phyloP scores from a whole-genome alignment of 257 asterid genomes.

The Jacaranda copaia region DNA sequence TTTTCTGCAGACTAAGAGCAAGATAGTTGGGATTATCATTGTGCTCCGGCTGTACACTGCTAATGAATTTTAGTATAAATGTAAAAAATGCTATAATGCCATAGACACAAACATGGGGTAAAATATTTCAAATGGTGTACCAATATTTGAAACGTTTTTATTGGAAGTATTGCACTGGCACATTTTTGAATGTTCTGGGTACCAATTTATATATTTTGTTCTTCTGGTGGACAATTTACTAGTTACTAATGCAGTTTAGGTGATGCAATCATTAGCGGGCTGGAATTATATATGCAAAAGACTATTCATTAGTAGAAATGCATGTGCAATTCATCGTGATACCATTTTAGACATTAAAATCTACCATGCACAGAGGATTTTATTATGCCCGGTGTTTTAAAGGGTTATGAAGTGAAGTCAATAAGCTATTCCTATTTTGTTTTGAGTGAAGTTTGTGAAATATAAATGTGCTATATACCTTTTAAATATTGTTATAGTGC shows the following conservation, averaged over 20 bases:
- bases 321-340: not conserved
- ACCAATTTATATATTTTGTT: not conserved
- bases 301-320: not conserved
- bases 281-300: not conserved
- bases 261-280: not conserved
- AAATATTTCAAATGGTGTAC: no score
- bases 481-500: not conserved
- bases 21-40: no score
- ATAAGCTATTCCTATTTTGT: slow-evolving; percentile 13
- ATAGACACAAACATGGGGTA: no score
- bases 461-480: not conserved
- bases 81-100: no score
- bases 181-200: not conserved
- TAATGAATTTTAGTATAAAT: no score
- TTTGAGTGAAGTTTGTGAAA: not conserved
- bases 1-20: no score
- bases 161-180: not conserved
- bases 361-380: not conserved
- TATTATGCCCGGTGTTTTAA: not conserved
- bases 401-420: not conserved
- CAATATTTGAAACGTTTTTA: no score
- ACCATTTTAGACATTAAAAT: not conserved
- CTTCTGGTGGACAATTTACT: not conserved
- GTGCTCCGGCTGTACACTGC: no score
- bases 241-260: not conserved